Evolutionary conservation across 805 yeast genomes (phyloP).

Genomic region (Spathaspora arborariae): DNA sequence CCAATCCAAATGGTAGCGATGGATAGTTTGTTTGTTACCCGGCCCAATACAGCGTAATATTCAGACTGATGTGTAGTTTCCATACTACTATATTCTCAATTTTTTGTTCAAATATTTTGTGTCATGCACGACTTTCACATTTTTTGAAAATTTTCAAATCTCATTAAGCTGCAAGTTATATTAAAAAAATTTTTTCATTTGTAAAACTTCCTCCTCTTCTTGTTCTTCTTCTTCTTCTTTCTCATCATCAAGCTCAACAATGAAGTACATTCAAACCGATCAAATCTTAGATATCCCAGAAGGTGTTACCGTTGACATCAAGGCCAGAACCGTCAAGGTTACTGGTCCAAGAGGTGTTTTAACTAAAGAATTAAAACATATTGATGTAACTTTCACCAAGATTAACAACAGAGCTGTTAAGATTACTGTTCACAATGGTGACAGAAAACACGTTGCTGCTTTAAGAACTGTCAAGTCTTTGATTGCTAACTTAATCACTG

Average conservation of each 20-base stretch:
- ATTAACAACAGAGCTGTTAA: slow-evolving; percentile 67
- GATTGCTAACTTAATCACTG: slow-evolving; percentile 89
- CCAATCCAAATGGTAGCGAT: no score
- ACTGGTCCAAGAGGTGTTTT: slow-evolving; percentile 98
- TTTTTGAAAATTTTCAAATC: neutral
- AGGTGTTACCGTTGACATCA: slow-evolving; percentile 87
- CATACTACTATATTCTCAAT: neutral
- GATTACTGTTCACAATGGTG: slow-evolving; percentile 96
- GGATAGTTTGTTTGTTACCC: no score
- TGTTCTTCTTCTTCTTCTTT: slow-evolving; percentile 2
- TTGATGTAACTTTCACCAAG: slow-evolving; percentile 90
- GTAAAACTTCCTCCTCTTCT: neutral
- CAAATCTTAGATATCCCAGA: slow-evolving; percentile 84
- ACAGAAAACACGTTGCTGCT: slow-evolving; percentile 99
- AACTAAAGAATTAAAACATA: slow-evolving; percentile 87
- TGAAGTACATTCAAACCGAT: slow-evolving; percentile 87
- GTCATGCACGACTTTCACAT: neutral
- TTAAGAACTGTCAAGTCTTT: slow-evolving; percentile 97
- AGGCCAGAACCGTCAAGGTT: slow-evolving; percentile 85
- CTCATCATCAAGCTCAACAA: slow-evolving; percentile 17
- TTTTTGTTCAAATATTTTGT: neutral
- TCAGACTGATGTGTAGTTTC: neutral
- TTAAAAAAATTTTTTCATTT: neutral
- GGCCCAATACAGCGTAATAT: neutral
- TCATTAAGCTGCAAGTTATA: neutral